A percentile compares a stretch with the other conserved stretches of the same genome.
Evolutionary conservation across 2,329 filamentous ascomycete species (phyloP).

Genomic region (Colletotrichum paranaense): DNA sequence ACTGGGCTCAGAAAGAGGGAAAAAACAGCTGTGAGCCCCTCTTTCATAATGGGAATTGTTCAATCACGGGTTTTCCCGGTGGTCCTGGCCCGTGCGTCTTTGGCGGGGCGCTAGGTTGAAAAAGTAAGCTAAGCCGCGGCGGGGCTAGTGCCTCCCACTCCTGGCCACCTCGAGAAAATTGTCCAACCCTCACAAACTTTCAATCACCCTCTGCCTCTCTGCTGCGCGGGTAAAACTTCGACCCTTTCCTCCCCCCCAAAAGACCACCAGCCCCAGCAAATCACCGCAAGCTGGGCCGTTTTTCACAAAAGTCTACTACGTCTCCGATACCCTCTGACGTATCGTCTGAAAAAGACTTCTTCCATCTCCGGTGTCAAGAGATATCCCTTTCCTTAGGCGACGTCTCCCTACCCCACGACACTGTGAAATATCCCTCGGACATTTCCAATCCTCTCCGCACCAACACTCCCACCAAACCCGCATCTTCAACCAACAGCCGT

Average conservation of each 20-base stretch:
- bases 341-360: slow-evolving; percentile 39
- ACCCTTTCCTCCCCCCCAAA: slow-evolving; percentile 42
- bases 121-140: slow-evolving; percentile 21
- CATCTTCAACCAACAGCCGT: slow-evolving; percentile 30
- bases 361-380: slow-evolving; percentile 15
- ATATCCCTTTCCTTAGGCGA: neutral
- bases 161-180: slow-evolving; percentile 53
- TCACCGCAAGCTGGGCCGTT: slow-evolving; percentile 25
- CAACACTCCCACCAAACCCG: slow-evolving; percentile 20
- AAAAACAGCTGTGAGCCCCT: slow-evolving; percentile 6
- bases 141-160: slow-evolving; percentile 54
- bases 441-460: slow-evolving; percentile 30
- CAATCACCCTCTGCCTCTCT: slow-evolving; percentile 47
- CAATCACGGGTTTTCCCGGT: slow-evolving; percentile 36
- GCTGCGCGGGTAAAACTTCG: slow-evolving; percentile 55
- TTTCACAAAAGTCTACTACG: slow-evolving; percentile 43
- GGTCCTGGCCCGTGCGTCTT: slow-evolving; percentile 16
- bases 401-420: neutral
- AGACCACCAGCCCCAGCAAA: slow-evolving; percentile 52
- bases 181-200: slow-evolving; percentile 53
- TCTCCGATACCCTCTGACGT: slow-evolving; percentile 46
- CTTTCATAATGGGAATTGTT: slow-evolving; percentile 31
- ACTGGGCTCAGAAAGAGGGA: neutral
- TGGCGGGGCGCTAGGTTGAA: slow-evolving; percentile 34
- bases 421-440: slow-evolving; percentile 29